Conservation (phyloP, 257 asterid genomes). For the Lithospermum erythrorhizon region DNA sequence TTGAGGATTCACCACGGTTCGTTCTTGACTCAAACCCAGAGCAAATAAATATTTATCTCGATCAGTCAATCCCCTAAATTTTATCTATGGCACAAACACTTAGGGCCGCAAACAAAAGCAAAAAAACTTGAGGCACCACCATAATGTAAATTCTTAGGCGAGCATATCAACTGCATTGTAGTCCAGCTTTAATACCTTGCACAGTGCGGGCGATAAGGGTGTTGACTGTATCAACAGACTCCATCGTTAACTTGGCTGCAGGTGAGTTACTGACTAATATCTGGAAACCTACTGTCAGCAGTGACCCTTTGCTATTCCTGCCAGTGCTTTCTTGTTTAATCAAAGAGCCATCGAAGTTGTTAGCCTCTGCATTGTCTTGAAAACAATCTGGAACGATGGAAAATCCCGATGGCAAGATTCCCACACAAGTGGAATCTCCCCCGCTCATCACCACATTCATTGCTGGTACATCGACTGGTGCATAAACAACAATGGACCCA, state of each 20-base stretch:
- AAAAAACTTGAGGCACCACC: no score
- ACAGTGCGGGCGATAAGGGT: conserved; percentile 49
- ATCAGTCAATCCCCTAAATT: no score
- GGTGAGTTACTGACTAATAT: conserved; percentile 44
- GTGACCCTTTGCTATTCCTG: neutral
- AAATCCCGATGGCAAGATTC: conserved; percentile 70
- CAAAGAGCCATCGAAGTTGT: no score
- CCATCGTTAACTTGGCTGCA: conserved; percentile 49
- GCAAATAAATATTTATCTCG: no score
- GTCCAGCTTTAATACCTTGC: conserved; percentile 40
- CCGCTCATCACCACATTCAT: conserved; percentile 52
- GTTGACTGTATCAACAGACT: conserved; percentile 51
- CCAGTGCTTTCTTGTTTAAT: no score
- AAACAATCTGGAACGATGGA: conserved; percentile 45
- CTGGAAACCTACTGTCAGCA: conserved; percentile 67
- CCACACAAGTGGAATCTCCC: conserved; percentile 49
- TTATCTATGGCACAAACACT: no score
- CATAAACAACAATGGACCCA: conserved; percentile 55
- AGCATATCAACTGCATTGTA: conserved; percentile 27
- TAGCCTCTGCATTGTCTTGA: no score
- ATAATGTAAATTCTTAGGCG: no score
- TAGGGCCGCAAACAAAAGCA: no score
- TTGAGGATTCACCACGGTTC: conserved; percentile 35
- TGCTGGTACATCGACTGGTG: conserved; percentile 39
- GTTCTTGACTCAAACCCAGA: conserved; percentile 65